phyloP scores from a whole-genome alignment of 2,329 filamentous ascomycete species.

The Exserohilum rostratum region DNA sequence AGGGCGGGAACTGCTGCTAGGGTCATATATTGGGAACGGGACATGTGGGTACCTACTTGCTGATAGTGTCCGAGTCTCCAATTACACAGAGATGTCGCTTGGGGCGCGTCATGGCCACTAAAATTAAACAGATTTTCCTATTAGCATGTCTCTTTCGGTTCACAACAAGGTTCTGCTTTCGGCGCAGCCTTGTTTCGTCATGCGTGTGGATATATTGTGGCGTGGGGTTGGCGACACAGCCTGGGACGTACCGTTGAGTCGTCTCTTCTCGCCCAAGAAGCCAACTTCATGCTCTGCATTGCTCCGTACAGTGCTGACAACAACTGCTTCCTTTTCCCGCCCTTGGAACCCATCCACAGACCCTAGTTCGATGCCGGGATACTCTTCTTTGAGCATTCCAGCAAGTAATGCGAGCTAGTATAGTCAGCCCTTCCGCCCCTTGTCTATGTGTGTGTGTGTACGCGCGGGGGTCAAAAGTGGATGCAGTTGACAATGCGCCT shows the following conservation, averaged over 20 bases:
- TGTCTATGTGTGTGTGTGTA: background rate
- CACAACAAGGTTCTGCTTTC: background rate
- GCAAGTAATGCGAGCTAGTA: conserved; percentile 75
- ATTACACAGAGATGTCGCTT: conserved; percentile 89
- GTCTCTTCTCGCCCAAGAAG: conserved; percentile 88
- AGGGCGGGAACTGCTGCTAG: background rate
- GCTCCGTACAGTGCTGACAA: conserved; percentile 92
- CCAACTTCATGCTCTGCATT: conserved; percentile 87
- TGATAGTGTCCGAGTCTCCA: conserved; percentile 92
- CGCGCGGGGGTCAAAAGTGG: conserved; percentile 8
- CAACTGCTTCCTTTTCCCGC: conserved; percentile 92
- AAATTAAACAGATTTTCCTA: background rate
- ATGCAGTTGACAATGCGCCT: background rate
- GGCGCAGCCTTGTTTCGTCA: background rate
- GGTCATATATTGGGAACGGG: conserved; percentile 6
- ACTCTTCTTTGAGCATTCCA: conserved; percentile 75
- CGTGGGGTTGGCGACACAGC: conserved; percentile 5
- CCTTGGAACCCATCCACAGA: conserved; percentile 98
- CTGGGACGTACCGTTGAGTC: conserved; percentile 77
- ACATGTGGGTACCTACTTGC: conserved; percentile 65
- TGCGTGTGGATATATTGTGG: background rate
- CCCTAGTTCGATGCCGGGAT: conserved; percentile 87
- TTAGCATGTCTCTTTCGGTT: conserved; percentile 14
- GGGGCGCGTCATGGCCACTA: conserved; percentile 96
- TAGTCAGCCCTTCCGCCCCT: conserved; percentile 14